These are phyloP conservation scores for Rhodotorula taiwanensis DNA, from an alignment of 768 basidiomycete species.

Conservation along the genomic window DNA sequence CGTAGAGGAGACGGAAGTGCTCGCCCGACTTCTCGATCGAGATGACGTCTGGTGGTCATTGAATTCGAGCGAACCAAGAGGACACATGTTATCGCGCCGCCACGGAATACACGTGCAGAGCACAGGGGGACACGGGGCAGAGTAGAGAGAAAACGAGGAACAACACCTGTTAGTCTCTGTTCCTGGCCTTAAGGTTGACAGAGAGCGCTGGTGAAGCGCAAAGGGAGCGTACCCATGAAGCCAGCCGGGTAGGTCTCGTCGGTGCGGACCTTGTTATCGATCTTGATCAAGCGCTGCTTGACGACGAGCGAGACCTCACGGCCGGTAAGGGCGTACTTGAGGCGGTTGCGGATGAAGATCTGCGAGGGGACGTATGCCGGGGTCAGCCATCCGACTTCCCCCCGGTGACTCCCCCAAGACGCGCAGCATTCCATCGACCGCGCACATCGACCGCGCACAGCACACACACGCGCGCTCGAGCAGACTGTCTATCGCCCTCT, in stretches of 20 bases:
- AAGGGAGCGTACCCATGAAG: conserved; percentile 68
- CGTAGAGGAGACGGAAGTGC: conserved; percentile 98
- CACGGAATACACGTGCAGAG: background rate
- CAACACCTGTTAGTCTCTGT: conserved; percentile 10
- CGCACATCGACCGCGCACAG: too few relatives aligned
- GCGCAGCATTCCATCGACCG: too few relatives aligned
- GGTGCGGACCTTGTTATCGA: conserved; percentile 96
- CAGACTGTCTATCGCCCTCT: too few relatives aligned
- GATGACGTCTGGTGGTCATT: conserved; percentile 65
- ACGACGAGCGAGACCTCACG: conserved; percentile 94
- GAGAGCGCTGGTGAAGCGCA: conserved; percentile 11
- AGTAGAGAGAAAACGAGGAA: background rate
- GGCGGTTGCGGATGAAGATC: conserved; percentile 95
- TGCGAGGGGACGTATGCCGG: background rate
- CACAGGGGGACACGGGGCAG: background rate
- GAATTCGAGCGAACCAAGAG: too few relatives aligned
- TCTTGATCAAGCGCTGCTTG: conserved; percentile 93
- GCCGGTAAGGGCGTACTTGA: conserved; percentile 97
- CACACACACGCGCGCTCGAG: too few relatives aligned
- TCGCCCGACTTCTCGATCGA: conserved; percentile 97
- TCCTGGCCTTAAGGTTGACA: conserved; percentile 4
- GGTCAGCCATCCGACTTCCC: background rate
- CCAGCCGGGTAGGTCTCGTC: conserved; percentile 95
- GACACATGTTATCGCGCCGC: too few relatives aligned
- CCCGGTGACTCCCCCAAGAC: too few relatives aligned